A percentile compares a stretch with the other conserved stretches of the same genome.
Conservation (phyloP, 2,329 filamentous ascomycete genomes). For the Aspergillus sp. region DNA sequence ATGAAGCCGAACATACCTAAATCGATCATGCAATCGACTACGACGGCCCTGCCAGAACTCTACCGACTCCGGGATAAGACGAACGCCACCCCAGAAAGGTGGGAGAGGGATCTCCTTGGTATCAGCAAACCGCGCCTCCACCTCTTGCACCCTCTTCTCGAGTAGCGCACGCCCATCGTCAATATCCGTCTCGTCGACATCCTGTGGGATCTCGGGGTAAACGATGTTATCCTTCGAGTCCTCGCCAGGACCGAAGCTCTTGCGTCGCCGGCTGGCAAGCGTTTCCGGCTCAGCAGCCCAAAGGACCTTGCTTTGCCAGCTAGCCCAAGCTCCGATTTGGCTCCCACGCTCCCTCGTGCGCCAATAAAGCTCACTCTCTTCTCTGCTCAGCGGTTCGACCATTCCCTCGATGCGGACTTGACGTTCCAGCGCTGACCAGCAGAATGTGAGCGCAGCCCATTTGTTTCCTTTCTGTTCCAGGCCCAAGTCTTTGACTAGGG, state of each 20-base stretch:
- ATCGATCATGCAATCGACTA: conserved; percentile 90
- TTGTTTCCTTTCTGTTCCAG: conserved; percentile 59
- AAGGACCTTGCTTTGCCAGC: conserved; percentile 80
- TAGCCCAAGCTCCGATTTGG: conserved; percentile 91
- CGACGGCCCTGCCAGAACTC: conserved; percentile 97
- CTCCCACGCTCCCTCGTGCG: conserved; percentile 74
- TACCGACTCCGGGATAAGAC: conserved; percentile 80
- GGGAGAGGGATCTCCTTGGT: conserved; percentile 84
- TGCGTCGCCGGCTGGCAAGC: conserved; percentile 30
- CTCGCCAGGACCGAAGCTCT: conserved; percentile 30
- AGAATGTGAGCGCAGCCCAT: conserved; percentile 83
- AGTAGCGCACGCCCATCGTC: conserved; percentile 75
- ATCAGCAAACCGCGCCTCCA: conserved; percentile 75
- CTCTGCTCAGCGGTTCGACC: conserved; percentile 66
- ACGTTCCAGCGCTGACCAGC: conserved; percentile 83
- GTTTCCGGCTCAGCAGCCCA: conserved; percentile 40
- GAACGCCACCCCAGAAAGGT: conserved; percentile 90
- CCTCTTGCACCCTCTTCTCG: conserved; percentile 76
- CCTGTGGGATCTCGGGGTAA: conserved; percentile 29
- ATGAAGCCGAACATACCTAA: conserved; percentile 76
- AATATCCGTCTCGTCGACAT: conserved; percentile 42
- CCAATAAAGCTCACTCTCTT: conserved; percentile 73
- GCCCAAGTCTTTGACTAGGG: conserved; percentile 19
- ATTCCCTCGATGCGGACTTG: conserved; percentile 88
- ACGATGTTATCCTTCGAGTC: conserved; percentile 12